Base-by-base conservation (phyloP, 768 basidiomycete genomes). In the Macrocybe gigantea region DNA sequence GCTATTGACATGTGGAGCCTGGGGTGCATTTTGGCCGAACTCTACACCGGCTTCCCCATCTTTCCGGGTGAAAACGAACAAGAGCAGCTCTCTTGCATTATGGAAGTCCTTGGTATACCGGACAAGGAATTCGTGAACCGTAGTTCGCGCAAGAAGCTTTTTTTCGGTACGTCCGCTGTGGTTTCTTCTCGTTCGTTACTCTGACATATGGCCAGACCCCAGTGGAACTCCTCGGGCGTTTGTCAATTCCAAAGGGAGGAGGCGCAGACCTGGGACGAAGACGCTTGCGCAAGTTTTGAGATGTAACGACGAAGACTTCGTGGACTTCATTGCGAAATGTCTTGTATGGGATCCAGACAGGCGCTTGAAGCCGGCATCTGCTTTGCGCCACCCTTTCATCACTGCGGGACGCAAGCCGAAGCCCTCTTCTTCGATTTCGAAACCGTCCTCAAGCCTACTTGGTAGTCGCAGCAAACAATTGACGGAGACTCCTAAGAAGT, bases 1-100 rank as follows among this genome's bases (percentile, higher is more conserved):
- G 93, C 90, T 33, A 95, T 94, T 53, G 93, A 98, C 63, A 99
- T 99, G 94, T 99, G 96, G 96, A 95, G 93, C 72, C 67, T 99
- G 56, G 96, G 96, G 34, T 99, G 96, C 60, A 99, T 99, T 53
- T 73, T 99, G 45, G 96, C 96, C 11, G 96, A 99, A 65, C 71
- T 99, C 38, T 95, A 88, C 65, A 98, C 95, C 8, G 96, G 96
- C 1, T 96, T 92, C 65, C 96, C 96, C 1, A 94, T 99, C 56
- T 99, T 99, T 68, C 96, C 96, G 0, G 96, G 96, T 22, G 96
- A 99, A 68, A 98, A 97, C 60, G 95, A 99, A 64, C 93, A 96
- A 67, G 94, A 98, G 62, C 96, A 98, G 57, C 69, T 99, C 46
- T 88, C 94, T 5, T 98, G 95, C 63, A 99, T 99, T 67, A 99